phyloP scores from a whole-genome alignment of 2,329 filamentous ascomycete species.

The Fusarium sambucinum region DNA sequence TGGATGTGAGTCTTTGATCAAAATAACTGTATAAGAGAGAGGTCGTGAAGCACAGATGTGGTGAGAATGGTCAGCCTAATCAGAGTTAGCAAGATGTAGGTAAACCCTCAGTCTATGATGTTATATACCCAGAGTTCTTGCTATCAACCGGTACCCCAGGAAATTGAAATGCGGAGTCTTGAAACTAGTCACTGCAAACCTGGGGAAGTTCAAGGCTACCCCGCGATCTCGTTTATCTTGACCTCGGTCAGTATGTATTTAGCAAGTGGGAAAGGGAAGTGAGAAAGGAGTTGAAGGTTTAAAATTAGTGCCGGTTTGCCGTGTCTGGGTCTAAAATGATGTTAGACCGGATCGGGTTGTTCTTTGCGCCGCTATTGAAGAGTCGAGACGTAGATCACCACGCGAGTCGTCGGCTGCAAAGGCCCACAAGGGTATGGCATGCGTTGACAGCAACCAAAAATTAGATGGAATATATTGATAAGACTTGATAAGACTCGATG shows the following conservation, averaged over 20 bases:
- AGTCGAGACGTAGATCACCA: not conserved
- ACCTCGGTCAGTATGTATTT: not conserved
- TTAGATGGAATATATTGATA: not conserved
- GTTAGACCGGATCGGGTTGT: not conserved
- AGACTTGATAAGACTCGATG: too few species aligned
- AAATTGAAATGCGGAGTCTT: not conserved
- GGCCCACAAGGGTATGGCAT: not conserved
- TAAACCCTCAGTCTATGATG: not conserved
- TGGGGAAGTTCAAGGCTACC: not conserved
- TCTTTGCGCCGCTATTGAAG: not conserved
- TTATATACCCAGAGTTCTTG: not conserved
- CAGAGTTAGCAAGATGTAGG: not conserved
- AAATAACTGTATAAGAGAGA: not conserved
- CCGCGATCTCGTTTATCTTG: not conserved
- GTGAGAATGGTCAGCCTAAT: too few species aligned
- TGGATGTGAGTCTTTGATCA: not conserved
- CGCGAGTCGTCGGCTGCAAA: not conserved
- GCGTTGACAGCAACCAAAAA: not conserved
- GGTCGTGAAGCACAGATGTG: not conserved
- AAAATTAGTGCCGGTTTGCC: not conserved
- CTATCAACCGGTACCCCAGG: not conserved
- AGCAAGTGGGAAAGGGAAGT: not conserved
- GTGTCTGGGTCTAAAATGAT: not conserved
- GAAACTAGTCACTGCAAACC: not conserved
- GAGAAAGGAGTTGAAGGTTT: not conserved